These are phyloP conservation scores for Sclerotiophoma versabilis DNA, from an alignment of 2,329 filamentous ascomycete species.

Conservation along the genomic window DNA sequence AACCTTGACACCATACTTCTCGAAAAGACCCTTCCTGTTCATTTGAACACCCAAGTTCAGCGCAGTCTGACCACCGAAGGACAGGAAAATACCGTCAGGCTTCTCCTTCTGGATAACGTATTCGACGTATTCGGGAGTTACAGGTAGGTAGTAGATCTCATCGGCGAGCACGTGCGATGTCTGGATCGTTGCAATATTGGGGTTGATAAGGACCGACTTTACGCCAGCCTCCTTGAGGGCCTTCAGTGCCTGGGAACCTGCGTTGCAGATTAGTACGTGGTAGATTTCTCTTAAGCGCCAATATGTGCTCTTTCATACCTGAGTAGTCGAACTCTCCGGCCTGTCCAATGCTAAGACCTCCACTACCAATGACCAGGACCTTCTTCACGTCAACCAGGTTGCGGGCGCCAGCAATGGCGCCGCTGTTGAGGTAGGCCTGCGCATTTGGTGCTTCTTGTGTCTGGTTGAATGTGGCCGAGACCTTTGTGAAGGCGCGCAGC, in stretches of 20 bases:
- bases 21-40: constrained; percentile 94
- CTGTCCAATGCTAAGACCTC: constrained; percentile 95
- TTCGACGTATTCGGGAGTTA: constrained; percentile 96
- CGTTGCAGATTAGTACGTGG: constrained; percentile 22
- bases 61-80: constrained; percentile 96
- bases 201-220: constrained; percentile 91
- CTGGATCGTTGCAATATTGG: constrained; percentile 98
- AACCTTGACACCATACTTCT: constrained; percentile 94
- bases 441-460: constrained; percentile 78
- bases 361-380: constrained; percentile 93
- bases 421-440: constrained; percentile 88
- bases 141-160: constrained; percentile 97
- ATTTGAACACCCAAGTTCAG: constrained; percentile 97
- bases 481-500: constrained; percentile 49
- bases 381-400: constrained; percentile 92
- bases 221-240: constrained; percentile 95
- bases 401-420: constrained; percentile 77
- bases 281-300: background rate
- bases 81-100: constrained; percentile 96
- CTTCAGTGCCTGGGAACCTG: constrained; percentile 94
- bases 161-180: constrained; percentile 95
- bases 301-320: constrained; percentile 61
- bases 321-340: constrained; percentile 99
- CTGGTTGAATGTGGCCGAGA: constrained; percentile 46
- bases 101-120: constrained; percentile 97